Conservation (phyloP, 768 basidiomycete genomes). For the Hypholoma sublateritium region DNA sequence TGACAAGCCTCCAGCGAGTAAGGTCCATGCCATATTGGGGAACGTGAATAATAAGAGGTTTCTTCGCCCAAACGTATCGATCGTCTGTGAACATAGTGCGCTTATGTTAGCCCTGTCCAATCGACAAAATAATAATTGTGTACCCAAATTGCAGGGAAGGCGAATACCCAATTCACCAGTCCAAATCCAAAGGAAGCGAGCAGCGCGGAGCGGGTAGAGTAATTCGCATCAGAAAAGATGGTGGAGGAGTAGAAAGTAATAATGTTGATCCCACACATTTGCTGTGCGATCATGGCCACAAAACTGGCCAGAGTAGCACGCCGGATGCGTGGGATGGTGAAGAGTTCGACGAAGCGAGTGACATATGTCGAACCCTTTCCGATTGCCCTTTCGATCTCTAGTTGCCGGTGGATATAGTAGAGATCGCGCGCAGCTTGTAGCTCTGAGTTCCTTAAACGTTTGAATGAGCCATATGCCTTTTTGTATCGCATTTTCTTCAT, state of each 20-base stretch:
- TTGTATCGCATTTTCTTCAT: conserved; percentile 71
- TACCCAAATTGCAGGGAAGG: conserved; percentile 55
- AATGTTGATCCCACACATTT: conserved; percentile 78
- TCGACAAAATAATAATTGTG: too few relatives aligned
- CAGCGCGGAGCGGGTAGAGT: conserved; percentile 52
- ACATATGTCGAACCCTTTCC: conserved; percentile 43
- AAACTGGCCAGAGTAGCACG: conserved; percentile 46
- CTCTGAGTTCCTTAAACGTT: conserved; percentile 59
- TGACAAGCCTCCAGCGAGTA: conserved; percentile 72
- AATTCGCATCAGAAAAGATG: conserved; percentile 61
- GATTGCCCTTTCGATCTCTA: conserved; percentile 60
- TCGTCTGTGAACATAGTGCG: conserved; percentile 45
- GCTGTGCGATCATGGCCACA: conserved; percentile 64
- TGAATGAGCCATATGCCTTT: conserved; percentile 61
- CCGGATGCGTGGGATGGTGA: conserved; percentile 62
- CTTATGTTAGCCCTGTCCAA: too few relatives aligned
- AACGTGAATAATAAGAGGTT: conserved; percentile 75
- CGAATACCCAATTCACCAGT: conserved; percentile 56
- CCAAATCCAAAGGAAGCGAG: conserved; percentile 65
- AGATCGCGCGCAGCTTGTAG: conserved; percentile 75
- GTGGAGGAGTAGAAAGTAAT: conserved; percentile 75
- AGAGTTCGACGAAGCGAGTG: conserved; percentile 57
- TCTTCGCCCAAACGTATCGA: conserved; percentile 76
- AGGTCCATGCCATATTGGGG: conserved; percentile 76
- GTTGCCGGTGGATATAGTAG: conserved; percentile 68